Conservation (phyloP, 139 green algal species). For the Diplosphaera chodatii region DNA sequence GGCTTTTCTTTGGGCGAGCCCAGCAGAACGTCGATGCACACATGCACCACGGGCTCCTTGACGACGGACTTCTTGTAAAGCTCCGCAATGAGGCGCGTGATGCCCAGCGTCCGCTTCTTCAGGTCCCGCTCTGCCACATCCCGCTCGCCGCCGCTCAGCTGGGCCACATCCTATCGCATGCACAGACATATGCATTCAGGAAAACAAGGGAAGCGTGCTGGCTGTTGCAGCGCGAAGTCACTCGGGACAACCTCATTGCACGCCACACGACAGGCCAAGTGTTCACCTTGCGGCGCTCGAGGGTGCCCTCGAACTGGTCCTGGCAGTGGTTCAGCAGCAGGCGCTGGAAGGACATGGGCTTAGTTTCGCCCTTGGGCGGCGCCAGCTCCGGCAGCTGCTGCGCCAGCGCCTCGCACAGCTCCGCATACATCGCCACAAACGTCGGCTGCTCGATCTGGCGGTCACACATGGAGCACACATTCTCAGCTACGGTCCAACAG, state of each 20-base stretch:
- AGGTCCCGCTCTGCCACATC: slow-evolving; percentile 53
- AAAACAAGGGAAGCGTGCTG: too few relatives aligned
- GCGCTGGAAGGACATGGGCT: slow-evolving; percentile 77
- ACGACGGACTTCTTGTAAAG: slow-evolving; percentile 92
- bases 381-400: slow-evolving; percentile 64
- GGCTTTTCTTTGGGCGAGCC: slow-evolving; percentile 44
- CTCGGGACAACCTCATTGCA: too few relatives aligned
- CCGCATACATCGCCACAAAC: slow-evolving; percentile 89
- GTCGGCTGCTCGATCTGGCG: slow-evolving; percentile 74
- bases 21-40: slow-evolving; percentile 81
- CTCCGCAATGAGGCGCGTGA: slow-evolving; percentile 95
- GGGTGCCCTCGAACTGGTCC: slow-evolving; percentile 91
- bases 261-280: too few relatives aligned
- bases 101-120: slow-evolving; percentile 88
- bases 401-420: slow-evolving; percentile 49
- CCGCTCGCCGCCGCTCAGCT: slow-evolving; percentile 45
- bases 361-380: slow-evolving; percentile 48
- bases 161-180: too few relatives aligned
- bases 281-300: slow-evolving; percentile 47
- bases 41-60: slow-evolving; percentile 88
- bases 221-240: too few relatives aligned
- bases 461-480: too few relatives aligned
- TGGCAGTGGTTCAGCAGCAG: slow-evolving; percentile 99
- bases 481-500: too few relatives aligned
- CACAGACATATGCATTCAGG: too few relatives aligned